Base-by-base conservation (phyloP, 139 green algal species). In the Dunaliella primolecta region DNA sequence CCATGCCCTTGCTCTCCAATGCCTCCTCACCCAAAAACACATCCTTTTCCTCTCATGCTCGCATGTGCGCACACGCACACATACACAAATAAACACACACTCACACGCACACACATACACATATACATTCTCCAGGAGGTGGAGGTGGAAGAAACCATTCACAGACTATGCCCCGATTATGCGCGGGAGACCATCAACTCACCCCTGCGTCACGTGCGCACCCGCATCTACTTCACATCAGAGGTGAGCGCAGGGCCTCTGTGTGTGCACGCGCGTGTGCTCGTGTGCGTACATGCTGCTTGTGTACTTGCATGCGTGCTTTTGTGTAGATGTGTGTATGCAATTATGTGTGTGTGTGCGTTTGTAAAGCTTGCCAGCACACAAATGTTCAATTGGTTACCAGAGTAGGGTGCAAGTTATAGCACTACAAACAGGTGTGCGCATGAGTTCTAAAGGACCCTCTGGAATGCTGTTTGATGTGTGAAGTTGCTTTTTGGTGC, bases 151-250 rank as follows among this genome's bases (percentile, higher is more conserved):
- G 78, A 64, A 83, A 83, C n/a, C 72, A 75, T 24, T 80, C 92
- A 96, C 86, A 89, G 92, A 23, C 89, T 97, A 37, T 97, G 93
- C 87, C 95, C 94, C 75, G 94, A 93, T 27, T 98, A 98, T 84
- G 95, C 96, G 29, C 88, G 93, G 7, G 36, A 33, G 36, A 92
- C 96, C 87, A 94, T 99, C 80, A 98, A 98, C 90, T 97, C 93
- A 7, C 95, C 96, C 0, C 91, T 97, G 80, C 91, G 96, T 27
- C 96, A 98, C 86, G 96, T 99, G 55, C 93, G 96, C 80, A 98
- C 96, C 15, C 94, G 97, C 89, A 96, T 99, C 89, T 99, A 99
- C 94, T 99, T 98, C 92, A 99, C 97, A 20, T 96, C 91, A 27
- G 87, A 89, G 96, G 46, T 64, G 46, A 25, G 46, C 7, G 7